Evolutionary conservation across 2,329 filamentous ascomycete species (phyloP).

Genomic region (Hymenoscyphus linearis): DNA sequence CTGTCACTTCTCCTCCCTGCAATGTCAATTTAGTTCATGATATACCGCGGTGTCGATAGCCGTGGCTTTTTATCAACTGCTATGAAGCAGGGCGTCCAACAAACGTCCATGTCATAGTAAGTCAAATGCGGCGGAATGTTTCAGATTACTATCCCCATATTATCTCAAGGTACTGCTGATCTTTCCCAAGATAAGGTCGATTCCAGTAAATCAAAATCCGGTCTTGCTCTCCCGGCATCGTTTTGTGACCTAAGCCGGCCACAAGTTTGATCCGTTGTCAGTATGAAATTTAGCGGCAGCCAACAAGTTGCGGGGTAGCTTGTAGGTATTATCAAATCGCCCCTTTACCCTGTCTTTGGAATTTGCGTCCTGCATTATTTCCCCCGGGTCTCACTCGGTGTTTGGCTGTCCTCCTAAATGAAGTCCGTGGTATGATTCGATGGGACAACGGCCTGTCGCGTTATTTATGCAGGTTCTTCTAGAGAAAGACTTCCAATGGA

Average conservation of each 20-base stretch:
- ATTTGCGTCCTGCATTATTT: background rate
- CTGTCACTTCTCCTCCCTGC: background rate
- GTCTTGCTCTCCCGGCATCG: background rate
- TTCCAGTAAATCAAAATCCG: background rate
- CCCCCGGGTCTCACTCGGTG: background rate
- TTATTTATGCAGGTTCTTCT: background rate
- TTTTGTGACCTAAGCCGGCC: background rate
- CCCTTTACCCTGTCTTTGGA: constrained; percentile 6
- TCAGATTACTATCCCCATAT: background rate
- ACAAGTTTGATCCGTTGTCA: background rate
- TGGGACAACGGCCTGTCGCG: background rate
- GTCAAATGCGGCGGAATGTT: background rate
- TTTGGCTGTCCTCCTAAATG: background rate
- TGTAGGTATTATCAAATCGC: background rate
- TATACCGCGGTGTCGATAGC: background rate
- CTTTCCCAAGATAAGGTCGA: background rate
- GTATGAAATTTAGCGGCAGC: background rate
- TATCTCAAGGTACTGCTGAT: background rate
- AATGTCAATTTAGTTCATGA: background rate
- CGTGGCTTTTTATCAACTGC: background rate
- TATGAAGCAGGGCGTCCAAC: background rate
- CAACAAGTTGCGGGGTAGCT: constrained; percentile 6
- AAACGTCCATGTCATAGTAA: background rate
- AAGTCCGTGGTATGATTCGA: constrained; percentile 2
- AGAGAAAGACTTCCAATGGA: background rate